Evolutionary conservation across 139 green algal genomes (phyloP).

Genomic region (Chlamydomonas sphaeroides): DNA sequence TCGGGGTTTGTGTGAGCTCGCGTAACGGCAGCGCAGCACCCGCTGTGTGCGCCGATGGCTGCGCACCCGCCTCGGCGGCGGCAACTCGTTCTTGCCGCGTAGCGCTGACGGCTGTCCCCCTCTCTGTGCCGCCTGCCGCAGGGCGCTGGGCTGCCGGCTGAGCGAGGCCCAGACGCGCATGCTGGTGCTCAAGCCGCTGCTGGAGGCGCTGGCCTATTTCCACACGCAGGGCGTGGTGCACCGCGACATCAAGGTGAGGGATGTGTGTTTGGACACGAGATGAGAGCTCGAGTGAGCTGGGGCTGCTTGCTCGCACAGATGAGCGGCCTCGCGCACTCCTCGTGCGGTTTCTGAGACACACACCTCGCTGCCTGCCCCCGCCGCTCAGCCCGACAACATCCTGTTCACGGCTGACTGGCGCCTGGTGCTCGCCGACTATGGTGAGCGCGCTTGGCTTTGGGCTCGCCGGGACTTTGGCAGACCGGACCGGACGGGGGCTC

Average conservation of each 20-base stretch:
- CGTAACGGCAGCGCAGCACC: no score
- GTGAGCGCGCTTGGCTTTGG: no score
- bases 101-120: neutral
- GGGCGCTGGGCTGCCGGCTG: constrained; percentile 18
- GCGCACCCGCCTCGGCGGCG: neutral
- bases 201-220: neutral
- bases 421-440: constrained; percentile 22
- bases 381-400: constrained; percentile 34
- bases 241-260: no score
- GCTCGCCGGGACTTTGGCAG: no score
- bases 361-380: neutral
- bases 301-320: neutral
- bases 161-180: constrained; percentile 3
- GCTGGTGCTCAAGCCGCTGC: constrained; percentile 1
- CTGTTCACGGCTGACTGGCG: constrained; percentile 16
- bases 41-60: no score
- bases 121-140: neutral
- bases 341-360: constrained; percentile 1
- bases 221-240: no score
- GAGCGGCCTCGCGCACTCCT: no score
- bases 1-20: no score
- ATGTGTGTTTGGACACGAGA: no score
- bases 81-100: neutral
- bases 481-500: no score
- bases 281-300: no score